A percentile compares a stretch with the other conserved stretches of the same genome.
Evolutionary conservation across 106 monocot species (phyloP).

Genomic region (Agapanthus africanus): DNA sequence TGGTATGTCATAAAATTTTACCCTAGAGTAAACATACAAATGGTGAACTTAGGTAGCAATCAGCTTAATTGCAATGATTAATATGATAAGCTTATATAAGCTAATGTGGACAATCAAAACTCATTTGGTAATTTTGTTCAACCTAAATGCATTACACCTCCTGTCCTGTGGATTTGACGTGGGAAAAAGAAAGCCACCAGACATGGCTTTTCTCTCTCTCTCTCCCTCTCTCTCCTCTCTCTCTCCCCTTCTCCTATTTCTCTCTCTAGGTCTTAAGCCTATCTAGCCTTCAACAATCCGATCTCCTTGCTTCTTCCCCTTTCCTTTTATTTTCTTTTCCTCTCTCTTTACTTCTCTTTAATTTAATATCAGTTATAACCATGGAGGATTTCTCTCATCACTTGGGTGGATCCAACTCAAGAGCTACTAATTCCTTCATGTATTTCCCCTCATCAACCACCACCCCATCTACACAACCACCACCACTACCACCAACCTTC

Average conservation of each 20-base stretch:
- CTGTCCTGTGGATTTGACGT: background rate
- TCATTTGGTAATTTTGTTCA: no score
- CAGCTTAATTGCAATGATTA: no score
- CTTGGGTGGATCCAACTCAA: slow-evolving; percentile 12
- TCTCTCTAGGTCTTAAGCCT: background rate
- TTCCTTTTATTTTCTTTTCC: background rate
- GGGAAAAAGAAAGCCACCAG: slow-evolving; percentile 10
- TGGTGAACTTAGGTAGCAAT: no score
- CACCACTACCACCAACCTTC: slow-evolving; percentile 5
- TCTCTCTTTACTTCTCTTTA: background rate
- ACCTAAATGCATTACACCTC: background rate
- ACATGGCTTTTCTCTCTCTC: slow-evolving; percentile 9
- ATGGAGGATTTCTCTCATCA: slow-evolving; percentile 24
- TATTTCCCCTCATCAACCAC: slow-evolving; percentile 11
- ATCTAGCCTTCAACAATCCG: slow-evolving; percentile 6
- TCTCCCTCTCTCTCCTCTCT: background rate
- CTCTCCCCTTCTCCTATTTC: background rate
- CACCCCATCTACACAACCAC: background rate
- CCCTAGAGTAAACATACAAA: no score
- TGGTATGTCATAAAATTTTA: no score
- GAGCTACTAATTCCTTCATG: slow-evolving; percentile 4
- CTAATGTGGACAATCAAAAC: no score
- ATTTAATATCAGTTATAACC: background rate
- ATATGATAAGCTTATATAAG: no score
- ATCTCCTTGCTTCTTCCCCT: background rate